phyloP scores from a whole-genome alignment of 2,329 filamentous ascomycete genomes.

The Cytospora mali region DNA sequence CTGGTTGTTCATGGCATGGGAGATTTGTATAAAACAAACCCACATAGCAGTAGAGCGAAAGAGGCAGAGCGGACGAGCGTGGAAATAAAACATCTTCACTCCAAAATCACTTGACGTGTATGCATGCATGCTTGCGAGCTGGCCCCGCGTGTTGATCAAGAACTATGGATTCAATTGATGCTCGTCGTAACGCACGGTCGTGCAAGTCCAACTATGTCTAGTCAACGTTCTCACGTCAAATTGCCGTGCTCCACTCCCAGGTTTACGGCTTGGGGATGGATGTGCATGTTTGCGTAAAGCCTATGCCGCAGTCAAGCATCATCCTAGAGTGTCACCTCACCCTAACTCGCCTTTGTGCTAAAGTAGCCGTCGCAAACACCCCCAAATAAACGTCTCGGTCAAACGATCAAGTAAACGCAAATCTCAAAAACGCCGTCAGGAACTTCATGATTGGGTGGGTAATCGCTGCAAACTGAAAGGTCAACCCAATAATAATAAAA shows the following conservation, averaged over 20 bases:
- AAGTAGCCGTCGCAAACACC: background rate
- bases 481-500: slow-evolving; percentile 6
- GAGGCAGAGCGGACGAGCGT: slow-evolving; percentile 6
- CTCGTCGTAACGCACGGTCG: background rate
- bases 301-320: slow-evolving; percentile 22
- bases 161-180: background rate
- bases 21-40: slow-evolving; percentile 1
- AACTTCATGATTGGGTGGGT: background rate
- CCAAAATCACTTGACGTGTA: background rate
- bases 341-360: too few relatives aligned
- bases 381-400: background rate
- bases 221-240: background rate
- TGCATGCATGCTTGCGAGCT: background rate
- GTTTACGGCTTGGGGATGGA: background rate
- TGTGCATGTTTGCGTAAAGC: slow-evolving; percentile 11
- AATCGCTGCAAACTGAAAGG: slow-evolving; percentile 1
- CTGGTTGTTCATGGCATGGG: background rate
- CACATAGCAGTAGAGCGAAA: slow-evolving; percentile 19
- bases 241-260: background rate
- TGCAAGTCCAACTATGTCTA: slow-evolving; percentile 2
- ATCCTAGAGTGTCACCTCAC: background rate
- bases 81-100: slow-evolving; percentile 29
- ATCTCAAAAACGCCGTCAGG: background rate
- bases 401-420: background rate
- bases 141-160: background rate